Evolutionary conservation across 1,284 basidiomycete species (phyloP).

Genomic region (Pyrrhoderma noxium): DNA sequence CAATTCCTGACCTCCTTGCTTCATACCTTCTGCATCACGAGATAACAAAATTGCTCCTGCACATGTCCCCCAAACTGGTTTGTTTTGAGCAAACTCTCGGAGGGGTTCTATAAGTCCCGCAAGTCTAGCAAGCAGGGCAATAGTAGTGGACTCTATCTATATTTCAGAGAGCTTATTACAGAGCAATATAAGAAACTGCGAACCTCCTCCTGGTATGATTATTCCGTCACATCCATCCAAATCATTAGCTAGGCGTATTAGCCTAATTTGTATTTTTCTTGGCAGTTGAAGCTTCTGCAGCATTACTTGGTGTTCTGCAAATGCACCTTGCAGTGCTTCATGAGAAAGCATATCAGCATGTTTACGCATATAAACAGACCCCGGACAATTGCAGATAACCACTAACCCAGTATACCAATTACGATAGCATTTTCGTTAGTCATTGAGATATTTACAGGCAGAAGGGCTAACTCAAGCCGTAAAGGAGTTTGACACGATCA

Average conservation of each 20-base stretch:
- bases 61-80: slow-evolving; percentile 93
- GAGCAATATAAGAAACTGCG: slow-evolving; percentile 18
- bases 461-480: not conserved
- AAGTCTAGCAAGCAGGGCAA: slow-evolving; percentile 76
- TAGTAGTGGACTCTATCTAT: slow-evolving; percentile 81
- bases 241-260: slow-evolving; percentile 74
- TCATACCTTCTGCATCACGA: slow-evolving; percentile 65
- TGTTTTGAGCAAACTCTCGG: slow-evolving; percentile 55
- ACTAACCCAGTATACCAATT: slow-evolving; percentile 32
- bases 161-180: not conserved
- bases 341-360: not conserved
- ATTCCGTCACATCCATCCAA: slow-evolving; percentile 75
- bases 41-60: slow-evolving; percentile 93
- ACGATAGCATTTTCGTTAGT: slow-evolving; percentile 19
- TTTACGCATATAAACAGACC: not conserved
- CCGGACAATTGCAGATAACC: not conserved
- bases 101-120: slow-evolving; percentile 79
- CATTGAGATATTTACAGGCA: slow-evolving; percentile 8
- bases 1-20: slow-evolving; percentile 84
- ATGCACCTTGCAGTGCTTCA: slow-evolving; percentile 88
- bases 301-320: slow-evolving; percentile 78
- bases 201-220: slow-evolving; percentile 87
- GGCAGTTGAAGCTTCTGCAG: slow-evolving; percentile 51
- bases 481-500: too few relatives aligned
- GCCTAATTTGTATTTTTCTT: slow-evolving; percentile 42